Conservation (phyloP, 2,329 filamentous ascomycete genomes). For the Arthrobotrys pseudoclavata region DNA sequence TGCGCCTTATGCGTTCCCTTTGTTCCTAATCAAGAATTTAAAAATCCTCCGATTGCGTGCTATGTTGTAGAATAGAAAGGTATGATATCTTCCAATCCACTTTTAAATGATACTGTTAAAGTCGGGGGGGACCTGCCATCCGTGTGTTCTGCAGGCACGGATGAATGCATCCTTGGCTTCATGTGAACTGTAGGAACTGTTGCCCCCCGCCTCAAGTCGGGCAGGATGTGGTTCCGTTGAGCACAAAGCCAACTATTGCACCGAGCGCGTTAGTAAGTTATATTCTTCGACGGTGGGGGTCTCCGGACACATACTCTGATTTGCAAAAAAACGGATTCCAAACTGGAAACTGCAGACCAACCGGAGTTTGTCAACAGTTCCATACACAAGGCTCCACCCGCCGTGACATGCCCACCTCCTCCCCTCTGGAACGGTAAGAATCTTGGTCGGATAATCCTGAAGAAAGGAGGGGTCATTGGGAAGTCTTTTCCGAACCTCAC, state of each 20-base stretch:
- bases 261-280: background rate
- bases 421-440: conserved; percentile 80
- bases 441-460: conserved; percentile 83
- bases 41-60: background rate
- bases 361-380: conserved; percentile 84
- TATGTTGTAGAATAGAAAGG: conserved; percentile 12
- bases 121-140: conserved; percentile 79
- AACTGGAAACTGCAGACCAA: conserved; percentile 79
- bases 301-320: conserved; percentile 67
- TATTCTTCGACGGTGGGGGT: background rate
- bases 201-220: conserved; percentile 40
- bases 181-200: conserved; percentile 72
- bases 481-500: conserved; percentile 84
- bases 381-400: conserved; percentile 80
- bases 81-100: background rate
- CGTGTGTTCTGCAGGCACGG: conserved; percentile 78
- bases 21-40: conserved; percentile 1
- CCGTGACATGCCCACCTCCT: conserved; percentile 88
- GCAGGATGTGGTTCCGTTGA: conserved; percentile 54
- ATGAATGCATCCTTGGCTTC: conserved; percentile 82
- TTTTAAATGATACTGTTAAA: conserved; percentile 66
- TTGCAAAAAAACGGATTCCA: conserved; percentile 85
- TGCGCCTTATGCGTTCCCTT: conserved; percentile 21
- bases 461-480: conserved; percentile 84
- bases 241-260: conserved; percentile 73